A percentile compares a stretch with the other conserved stretches of the same genome.
Conservation (phyloP, 1,284 basidiomycete species). For the Ceratobasidium sp. region DNA sequence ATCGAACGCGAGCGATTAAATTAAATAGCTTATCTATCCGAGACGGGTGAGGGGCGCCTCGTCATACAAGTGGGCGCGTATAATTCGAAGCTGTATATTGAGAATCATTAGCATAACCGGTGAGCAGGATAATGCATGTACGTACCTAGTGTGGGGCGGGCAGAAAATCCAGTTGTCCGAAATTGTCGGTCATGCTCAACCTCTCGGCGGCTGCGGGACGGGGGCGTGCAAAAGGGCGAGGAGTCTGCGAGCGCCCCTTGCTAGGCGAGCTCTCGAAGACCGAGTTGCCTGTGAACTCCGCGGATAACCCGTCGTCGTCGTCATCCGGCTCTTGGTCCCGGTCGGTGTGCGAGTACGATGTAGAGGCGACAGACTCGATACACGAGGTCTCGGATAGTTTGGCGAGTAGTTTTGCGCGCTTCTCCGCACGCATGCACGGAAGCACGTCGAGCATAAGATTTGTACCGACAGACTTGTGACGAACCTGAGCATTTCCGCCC, state of each 20-base stretch:
- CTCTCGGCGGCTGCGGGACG: conserved; percentile 13
- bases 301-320: conserved; percentile 55
- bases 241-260: conserved; percentile 8
- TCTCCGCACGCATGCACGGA: conserved; percentile 75
- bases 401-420: conserved; percentile 64
- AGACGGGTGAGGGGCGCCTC: too few relatives aligned
- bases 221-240: conserved; percentile 32
- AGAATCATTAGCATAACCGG: neutral
- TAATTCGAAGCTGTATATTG: neutral
- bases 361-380: neutral
- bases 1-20: too few relatives aligned
- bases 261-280: conserved; percentile 34
- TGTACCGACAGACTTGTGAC: conserved; percentile 74
- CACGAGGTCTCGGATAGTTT: conserved; percentile 29
- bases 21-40: too few relatives aligned
- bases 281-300: conserved; percentile 11
- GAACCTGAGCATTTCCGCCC: conserved; percentile 66
- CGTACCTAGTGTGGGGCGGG: conserved; percentile 20
- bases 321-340: conserved; percentile 55
- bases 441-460: conserved; percentile 70
- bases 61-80: conserved; percentile 8
- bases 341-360: conserved; percentile 54
- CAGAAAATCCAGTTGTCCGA: conserved; percentile 3
- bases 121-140: neutral
- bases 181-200: neutral